Base-by-base conservation (phyloP, 106 monocot species). In the Apostasia shenzhenica region DNA sequence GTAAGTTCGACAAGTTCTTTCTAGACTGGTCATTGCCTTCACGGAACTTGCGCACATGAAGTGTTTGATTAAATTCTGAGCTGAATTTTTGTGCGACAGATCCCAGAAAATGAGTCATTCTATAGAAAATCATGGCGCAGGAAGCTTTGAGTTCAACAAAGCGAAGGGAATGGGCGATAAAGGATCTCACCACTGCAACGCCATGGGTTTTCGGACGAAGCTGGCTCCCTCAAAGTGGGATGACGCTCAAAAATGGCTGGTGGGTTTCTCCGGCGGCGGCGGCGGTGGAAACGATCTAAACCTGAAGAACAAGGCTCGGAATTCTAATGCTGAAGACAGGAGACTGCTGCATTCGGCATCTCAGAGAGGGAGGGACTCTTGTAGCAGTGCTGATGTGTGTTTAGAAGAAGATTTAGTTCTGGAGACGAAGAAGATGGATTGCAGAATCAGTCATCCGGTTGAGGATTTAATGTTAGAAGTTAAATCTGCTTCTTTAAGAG, bases 171-270 rank as follows among this genome's bases (percentile, higher is more conserved):
- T 41, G 26, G 26, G 26, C 2, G 51, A 43, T 52, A 70, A 75
- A 54, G 57, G 42, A 2, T 58, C 71, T 3, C 78, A 67, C 55
- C 73, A 75, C 39, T 81, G 74, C 68, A 89, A 83, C 70, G 13
- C 70, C 55, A 5, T 74, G 7, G 81, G 68, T 10, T 76, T 88
- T 10, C 76, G 84, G 41, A 14, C 80, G 1, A 97, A 97, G 74
- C 85, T 82, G 38, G 81, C 86, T 1, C 92, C 95, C 54, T 97
- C 95, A 1, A 97, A 97, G 53, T 97, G 95, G 95, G 95, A 97
- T 59, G 95, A 97, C 58, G 95, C 95, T 6, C 95, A 97, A 73
- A 97, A 97, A 72, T 97, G 95, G 95, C 74, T 97, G 13, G 80
- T 67, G 0, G 92, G 91, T 1, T 65, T 95, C 5, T 91, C 91